These are phyloP conservation scores for Fusarium acutatum DNA, from an alignment of 2,329 filamentous ascomycete species.

Conservation along the genomic window DNA sequence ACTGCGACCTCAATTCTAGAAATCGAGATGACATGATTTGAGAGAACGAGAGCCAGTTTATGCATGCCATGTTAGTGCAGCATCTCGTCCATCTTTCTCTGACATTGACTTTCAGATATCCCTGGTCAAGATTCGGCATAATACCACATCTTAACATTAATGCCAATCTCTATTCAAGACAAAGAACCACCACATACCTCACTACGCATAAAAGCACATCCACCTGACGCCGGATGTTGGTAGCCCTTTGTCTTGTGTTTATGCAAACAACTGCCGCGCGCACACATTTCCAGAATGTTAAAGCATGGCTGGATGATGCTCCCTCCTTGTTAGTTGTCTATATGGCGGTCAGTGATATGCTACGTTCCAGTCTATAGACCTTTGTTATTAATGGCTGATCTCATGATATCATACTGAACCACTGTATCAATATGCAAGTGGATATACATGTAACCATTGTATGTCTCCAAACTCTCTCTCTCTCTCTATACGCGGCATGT, in stretches of 20 bases:
- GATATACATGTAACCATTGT: background rate
- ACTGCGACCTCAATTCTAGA: conserved; percentile 3
- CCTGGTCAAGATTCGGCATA: background rate
- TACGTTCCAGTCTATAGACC: background rate
- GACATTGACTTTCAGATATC: background rate
- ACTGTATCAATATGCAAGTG: background rate
- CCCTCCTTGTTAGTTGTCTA: background rate
- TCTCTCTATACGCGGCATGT: background rate
- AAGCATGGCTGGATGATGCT: background rate
- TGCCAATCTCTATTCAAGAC: conserved; percentile 16
- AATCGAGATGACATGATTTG: conserved; percentile 4
- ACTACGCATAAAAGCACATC: conserved; percentile 25
- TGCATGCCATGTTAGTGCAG: conserved; percentile 1
- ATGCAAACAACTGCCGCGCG: conserved; percentile 13
- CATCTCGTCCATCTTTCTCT: conserved; percentile 3
- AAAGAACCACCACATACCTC: conserved; percentile 11
- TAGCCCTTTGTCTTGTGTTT: conserved; percentile 7
- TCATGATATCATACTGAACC: background rate
- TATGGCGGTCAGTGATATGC: background rate
- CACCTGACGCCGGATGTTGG: conserved; percentile 26
- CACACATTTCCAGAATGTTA: background rate
- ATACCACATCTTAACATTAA: conserved; percentile 3
- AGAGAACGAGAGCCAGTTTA: background rate
- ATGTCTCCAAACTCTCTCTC: background rate
- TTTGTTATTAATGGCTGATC: background rate